Percentiles rank a stretch among this genome's conserved stretches.
phyloP scores from a whole-genome alignment of 768 basidiomycete genomes.

The Suillus decipiens region DNA sequence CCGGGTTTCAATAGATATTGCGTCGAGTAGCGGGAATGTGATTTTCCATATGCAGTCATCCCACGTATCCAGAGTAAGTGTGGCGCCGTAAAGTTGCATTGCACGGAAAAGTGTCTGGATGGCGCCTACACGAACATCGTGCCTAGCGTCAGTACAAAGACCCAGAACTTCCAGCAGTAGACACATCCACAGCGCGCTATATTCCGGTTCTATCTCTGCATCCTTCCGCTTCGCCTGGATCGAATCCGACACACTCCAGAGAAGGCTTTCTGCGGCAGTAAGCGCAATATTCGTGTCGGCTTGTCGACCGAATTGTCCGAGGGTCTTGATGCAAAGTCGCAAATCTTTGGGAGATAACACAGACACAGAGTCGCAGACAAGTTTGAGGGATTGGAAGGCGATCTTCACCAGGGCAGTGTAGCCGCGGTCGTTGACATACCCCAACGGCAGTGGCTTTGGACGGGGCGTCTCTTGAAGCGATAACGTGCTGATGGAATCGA shows the following conservation, averaged over 20 bases:
- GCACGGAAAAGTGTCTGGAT: conserved; percentile 95
- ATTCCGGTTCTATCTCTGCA: conserved; percentile 61
- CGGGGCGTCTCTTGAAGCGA: conserved; percentile 40
- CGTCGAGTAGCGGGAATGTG: conserved; percentile 82
- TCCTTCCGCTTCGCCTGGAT: conserved; percentile 83
- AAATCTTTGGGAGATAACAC: conserved; percentile 80
- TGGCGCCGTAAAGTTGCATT: conserved; percentile 90
- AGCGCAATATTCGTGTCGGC: conserved; percentile 95
- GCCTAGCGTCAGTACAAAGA: conserved; percentile 77
- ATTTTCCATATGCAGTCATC: conserved; percentile 90
- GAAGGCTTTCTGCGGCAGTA: conserved; percentile 87
- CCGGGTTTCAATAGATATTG: conserved; percentile 60
- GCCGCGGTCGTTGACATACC: conserved; percentile 64
- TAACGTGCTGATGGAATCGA: conserved; percentile 45
- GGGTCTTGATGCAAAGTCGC: conserved; percentile 83
- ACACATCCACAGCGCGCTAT: conserved; percentile 93
- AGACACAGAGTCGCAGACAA: conserved; percentile 92
- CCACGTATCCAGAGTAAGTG: conserved; percentile 83
- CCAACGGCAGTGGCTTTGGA: conserved; percentile 51
- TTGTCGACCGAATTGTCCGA: conserved; percentile 91
- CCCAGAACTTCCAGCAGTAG: conserved; percentile 81
- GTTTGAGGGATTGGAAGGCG: conserved; percentile 89
- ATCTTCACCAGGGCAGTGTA: conserved; percentile 82
- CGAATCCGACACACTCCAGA: conserved; percentile 97
- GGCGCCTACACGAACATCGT: conserved; percentile 90